Conservation (phyloP, 2,329 filamentous ascomycete species). For the Trichoderma polysporum region DNA sequence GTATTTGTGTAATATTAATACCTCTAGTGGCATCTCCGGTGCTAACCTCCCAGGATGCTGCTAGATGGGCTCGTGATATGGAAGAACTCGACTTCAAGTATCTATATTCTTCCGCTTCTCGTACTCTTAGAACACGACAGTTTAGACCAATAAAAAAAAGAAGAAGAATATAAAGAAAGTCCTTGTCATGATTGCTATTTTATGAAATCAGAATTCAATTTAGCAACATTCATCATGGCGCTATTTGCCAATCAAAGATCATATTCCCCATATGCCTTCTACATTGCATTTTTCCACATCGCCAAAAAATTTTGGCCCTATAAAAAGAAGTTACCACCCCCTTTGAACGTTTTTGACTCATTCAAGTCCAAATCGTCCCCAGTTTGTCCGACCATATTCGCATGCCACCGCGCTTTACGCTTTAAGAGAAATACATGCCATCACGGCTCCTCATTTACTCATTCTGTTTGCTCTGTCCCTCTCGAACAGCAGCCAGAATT, state of each 20-base stretch:
- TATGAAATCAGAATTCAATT: neutral
- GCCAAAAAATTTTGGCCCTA: neutral
- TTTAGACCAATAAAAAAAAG: too few species aligned
- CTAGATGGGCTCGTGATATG: too few species aligned
- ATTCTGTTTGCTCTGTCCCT: slow-evolving; percentile 47
- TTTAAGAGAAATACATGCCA: neutral
- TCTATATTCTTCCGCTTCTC: too few species aligned
- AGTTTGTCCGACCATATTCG: neutral
- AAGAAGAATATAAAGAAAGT: too few species aligned
- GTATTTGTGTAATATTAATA: too few species aligned
- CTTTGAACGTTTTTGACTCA: neutral
- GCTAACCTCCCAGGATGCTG: too few species aligned
- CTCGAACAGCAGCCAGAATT: slow-evolving; percentile 79
- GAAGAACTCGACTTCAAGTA: too few species aligned
- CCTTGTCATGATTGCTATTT: too few species aligned
- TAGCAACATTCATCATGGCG: neutral
- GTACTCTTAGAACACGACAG: too few species aligned
- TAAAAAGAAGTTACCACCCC: neutral
- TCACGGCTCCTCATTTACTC: slow-evolving; percentile 26
- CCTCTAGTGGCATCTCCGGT: too few species aligned
- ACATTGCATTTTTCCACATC: neutral
- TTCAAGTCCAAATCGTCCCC: neutral
- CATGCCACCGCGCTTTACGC: neutral
- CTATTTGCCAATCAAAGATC: neutral
- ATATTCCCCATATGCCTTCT: neutral